Percentiles rank a stretch among this genome's conserved stretches.
phyloP scores from a whole-genome alignment of 1,284 basidiomycete genomes.

The Tetrapyrgos nigripes region DNA sequence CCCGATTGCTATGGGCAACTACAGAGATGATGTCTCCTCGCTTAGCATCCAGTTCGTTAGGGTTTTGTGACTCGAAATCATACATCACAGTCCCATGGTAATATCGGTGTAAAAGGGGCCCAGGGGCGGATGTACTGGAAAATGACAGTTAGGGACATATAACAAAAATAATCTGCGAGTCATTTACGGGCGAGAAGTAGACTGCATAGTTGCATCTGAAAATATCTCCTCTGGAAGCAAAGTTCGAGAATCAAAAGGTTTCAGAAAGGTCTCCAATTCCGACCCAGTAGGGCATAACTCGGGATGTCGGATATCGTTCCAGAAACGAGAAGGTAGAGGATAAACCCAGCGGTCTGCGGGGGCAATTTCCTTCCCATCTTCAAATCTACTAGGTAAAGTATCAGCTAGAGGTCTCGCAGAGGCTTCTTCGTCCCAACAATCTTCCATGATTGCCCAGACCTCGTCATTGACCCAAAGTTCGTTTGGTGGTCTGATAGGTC shows the following conservation, averaged over 20 bases:
- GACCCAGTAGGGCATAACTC: not conserved
- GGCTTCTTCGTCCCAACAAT: constrained; percentile 13
- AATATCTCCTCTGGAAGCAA: not conserved
- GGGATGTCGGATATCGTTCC: not conserved
- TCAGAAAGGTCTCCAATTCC: not conserved
- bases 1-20: not conserved
- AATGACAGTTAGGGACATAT: not conserved
- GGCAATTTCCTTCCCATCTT: not conserved
- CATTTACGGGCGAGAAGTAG: not conserved
- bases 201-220: not conserved
- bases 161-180: not conserved
- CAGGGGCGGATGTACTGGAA: not conserved
- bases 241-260: not conserved
- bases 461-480: constrained; percentile 5
- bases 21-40: not conserved
- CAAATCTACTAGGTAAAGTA: not conserved
- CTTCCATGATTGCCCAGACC: constrained; percentile 16
- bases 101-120: not conserved
- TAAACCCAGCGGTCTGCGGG: not conserved
- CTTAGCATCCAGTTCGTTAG: not conserved
- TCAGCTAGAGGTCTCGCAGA: constrained; percentile 10
- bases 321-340: not conserved
- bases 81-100: not conserved
- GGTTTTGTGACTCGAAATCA: not conserved
- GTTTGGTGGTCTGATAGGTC: constrained; percentile 3